phyloP scores from a whole-genome alignment of 805 yeast species.

The Ogataea neopini region DNA sequence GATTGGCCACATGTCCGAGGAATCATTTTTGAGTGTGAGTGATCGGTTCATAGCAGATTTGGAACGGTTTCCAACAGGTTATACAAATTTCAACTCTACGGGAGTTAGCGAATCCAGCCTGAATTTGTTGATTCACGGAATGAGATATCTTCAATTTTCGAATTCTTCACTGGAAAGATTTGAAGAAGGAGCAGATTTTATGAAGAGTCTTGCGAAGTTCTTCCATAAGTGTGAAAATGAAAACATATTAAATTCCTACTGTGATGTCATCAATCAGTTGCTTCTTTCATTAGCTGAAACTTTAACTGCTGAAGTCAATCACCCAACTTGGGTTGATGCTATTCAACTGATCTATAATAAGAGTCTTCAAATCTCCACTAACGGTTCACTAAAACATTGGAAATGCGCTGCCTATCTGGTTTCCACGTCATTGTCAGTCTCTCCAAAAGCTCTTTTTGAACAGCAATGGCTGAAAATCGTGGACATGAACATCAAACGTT shows the following conservation, averaged over 20 bases:
- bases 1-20: conserved; percentile 86
- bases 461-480: conserved; percentile 69
- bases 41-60: conserved; percentile 92
- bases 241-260: conserved; percentile 71
- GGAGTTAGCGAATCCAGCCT: conserved; percentile 48
- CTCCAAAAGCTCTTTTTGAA: conserved; percentile 75
- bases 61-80: conserved; percentile 69
- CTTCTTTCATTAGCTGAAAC: conserved; percentile 81
- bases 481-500: conserved; percentile 58
- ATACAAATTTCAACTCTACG: conserved; percentile 33
- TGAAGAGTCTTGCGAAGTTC: conserved; percentile 83
- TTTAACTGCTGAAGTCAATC: conserved; percentile 91
- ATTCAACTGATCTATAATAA: conserved; percentile 59
- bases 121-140: conserved; percentile 82
- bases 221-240: conserved; percentile 66
- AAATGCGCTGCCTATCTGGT: conserved; percentile 63
- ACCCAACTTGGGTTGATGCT: conserved; percentile 92
- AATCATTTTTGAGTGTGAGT: conserved; percentile 81
- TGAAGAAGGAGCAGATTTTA: conserved; percentile 91
- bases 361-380: conserved; percentile 45
- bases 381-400: conserved; percentile 56
- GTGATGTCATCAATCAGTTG: conserved; percentile 77
- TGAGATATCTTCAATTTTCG: conserved; percentile 78
- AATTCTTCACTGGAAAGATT: conserved; percentile 86
- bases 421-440: conserved; percentile 74